A percentile compares a stretch with the other conserved stretches of the same genome.
Evolutionary conservation across 345 rosid genomes (phyloP).

Genomic region (Citrus australasica): DNA sequence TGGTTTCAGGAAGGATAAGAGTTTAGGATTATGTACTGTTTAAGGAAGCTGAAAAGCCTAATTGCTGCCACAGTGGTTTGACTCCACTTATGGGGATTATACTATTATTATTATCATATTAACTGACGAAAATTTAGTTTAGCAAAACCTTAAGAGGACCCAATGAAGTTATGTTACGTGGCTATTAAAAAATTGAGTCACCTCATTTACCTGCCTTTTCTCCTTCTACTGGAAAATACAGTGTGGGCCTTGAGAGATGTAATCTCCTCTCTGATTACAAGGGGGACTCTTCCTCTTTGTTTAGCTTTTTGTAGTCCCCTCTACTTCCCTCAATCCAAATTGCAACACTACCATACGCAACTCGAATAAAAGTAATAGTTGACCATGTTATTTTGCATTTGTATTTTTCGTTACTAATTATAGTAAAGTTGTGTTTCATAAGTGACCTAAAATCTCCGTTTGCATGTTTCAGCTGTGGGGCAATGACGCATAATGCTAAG

Average conservation of each 20-base stretch:
- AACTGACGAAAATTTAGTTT: neutral
- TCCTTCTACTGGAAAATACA: neutral
- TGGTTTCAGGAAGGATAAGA: neutral
- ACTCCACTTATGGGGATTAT: neutral
- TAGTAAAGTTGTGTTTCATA: neutral
- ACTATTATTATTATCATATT: neutral
- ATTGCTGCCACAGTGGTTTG: neutral
- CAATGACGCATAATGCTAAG: constrained; percentile 71
- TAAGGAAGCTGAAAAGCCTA: neutral
- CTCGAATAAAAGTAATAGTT: neutral
- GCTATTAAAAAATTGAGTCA: neutral
- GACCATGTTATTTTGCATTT: neutral
- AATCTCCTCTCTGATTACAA: neutral
- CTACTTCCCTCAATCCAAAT: neutral
- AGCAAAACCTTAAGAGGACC: neutral
- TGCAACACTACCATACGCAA: neutral
- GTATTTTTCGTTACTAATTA: neutral
- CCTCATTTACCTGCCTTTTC: neutral
- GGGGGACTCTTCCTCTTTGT: neutral
- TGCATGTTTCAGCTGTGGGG: constrained; percentile 64
- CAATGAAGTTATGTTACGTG: neutral
- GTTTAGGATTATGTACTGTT: too few species aligned
- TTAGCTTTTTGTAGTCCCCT: neutral
- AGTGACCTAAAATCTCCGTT: neutral
- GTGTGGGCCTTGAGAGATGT: neutral